Conservation (phyloP, 78 protist species). For the Corallochytrium limacisporum region DNA sequence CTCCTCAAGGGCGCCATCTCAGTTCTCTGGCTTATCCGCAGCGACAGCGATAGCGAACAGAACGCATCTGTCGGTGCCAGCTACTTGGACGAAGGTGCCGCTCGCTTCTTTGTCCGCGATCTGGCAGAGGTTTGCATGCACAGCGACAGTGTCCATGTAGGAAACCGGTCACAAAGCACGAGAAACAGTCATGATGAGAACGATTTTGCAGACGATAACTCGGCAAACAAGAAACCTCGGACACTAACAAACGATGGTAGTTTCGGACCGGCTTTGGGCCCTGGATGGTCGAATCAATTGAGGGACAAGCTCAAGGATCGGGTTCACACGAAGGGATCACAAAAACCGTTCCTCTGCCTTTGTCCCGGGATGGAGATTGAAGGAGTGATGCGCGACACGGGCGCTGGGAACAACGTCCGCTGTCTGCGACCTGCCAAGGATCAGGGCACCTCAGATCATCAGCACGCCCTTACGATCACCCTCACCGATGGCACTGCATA, state of each 20-base stretch:
- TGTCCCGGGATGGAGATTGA: neutral
- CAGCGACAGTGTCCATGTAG: neutral
- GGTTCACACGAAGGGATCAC: neutral
- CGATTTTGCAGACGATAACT: neutral
- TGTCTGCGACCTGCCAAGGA: too few relatives aligned
- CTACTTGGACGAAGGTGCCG: neutral
- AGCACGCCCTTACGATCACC: too few relatives aligned
- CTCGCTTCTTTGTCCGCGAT: neutral
- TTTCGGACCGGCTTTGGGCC: neutral
- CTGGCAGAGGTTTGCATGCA: neutral
- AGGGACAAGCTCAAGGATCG: neutral
- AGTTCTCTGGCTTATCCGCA: neutral
- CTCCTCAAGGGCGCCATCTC: neutral
- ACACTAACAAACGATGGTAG: too few relatives aligned
- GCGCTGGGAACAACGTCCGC: neutral
- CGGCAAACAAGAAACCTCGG: too few relatives aligned
- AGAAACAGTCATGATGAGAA: neutral
- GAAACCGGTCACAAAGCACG: neutral
- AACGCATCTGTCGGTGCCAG: neutral
- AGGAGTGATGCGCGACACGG: neutral
- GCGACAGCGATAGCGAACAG: too few relatives aligned
- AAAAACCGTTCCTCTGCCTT: neutral
- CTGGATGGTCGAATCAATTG: neutral
- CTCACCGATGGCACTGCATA: neutral
- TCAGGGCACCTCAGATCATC: too few relatives aligned